These are phyloP conservation scores for Alisma plantagoaquatica DNA, from an alignment of 106 monocot genomes.

Conservation along the genomic window DNA sequence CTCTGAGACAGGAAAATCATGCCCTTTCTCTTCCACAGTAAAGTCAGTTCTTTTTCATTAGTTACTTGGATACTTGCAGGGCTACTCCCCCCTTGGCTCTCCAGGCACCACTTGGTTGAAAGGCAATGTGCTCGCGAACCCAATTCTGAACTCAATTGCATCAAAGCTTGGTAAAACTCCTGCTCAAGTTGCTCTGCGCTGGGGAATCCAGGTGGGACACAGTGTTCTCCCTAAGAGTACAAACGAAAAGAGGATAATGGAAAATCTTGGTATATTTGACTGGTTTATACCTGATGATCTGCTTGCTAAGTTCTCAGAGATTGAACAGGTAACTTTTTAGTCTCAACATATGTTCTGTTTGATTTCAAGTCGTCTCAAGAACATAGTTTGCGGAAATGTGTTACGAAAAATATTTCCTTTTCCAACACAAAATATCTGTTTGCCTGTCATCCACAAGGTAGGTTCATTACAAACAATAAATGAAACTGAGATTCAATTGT, in stretches of 20 bases:
- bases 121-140: slow-evolving; percentile 37
- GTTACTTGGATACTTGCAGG: slow-evolving; percentile 18
- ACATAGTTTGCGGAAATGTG: too few species aligned
- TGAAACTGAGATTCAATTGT: too few species aligned
- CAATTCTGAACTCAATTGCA: slow-evolving; percentile 24
- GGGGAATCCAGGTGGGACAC: slow-evolving; percentile 56
- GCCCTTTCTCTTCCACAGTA: too few species aligned
- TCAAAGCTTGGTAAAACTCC: slow-evolving; percentile 37
- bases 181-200: slow-evolving; percentile 50
- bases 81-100: slow-evolving; percentile 47
- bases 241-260: slow-evolving; percentile 22
- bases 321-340: slow-evolving; percentile 48
- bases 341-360: too few species aligned
- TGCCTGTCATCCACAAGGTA: too few species aligned
- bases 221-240: slow-evolving; percentile 54
- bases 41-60: too few species aligned
- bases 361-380: too few species aligned
- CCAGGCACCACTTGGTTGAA: slow-evolving; percentile 41
- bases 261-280: slow-evolving; percentile 36
- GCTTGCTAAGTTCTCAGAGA: slow-evolving; percentile 29
- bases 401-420: too few species aligned
- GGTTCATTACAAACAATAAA: too few species aligned
- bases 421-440: too few species aligned
- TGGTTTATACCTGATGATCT: slow-evolving; percentile 50
- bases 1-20: too few species aligned